Evolutionary conservation across 2,329 filamentous ascomycete species (phyloP), one percentile per base, ranked within the genome.

Genomic region (Pseudopithomyces chartarum): DNA sequence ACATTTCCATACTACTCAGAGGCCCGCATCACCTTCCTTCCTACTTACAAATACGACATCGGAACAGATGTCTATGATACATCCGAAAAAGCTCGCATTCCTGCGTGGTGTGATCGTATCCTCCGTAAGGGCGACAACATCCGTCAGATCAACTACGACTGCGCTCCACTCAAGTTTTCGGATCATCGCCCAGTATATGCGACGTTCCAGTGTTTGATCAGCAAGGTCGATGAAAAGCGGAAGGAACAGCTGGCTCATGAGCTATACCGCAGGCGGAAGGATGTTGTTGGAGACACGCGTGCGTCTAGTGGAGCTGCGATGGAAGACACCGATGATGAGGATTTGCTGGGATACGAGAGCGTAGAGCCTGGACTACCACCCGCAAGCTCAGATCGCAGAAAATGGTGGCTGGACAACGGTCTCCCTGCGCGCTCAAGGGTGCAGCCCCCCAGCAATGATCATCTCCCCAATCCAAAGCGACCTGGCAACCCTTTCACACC

Each of bases 141-240:
- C 34, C 87, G 88, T 40, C 95, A 98, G 73, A 81, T 90, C 11
- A 84, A 90, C 32, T 99, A 99, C 76, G 86, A 91, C 68, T 89
- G 86, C 52, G 92, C 93, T 3, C 88, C 91, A 29, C 81, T 99
- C 34, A 86, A 84, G 12, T 97, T 98, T 73, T 99, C 95, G 0
- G 95, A 99, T 70, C 95, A 99, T 75, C 86, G 93, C n/a, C 95
- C 95, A 1, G 94, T 99, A 0, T 97, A 91, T 76, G 93, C 92
- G 12, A 87, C 87, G 0, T 99, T 99, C 70, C 85, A 92, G 63
- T 96, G 93, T 75, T 86, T 83, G 1, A 89, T 98, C 51, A 93
- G 82, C 62, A 87, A 95, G 43, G 80, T 98, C 11, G 85, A 99
- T 63, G 91, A 97, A 71, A 78, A 76, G 22, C 79, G 83, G 52